These are phyloP conservation scores for Talaromyces ruber DNA, from an alignment of 495 filamentous ascomycete species.

Conservation along the genomic window DNA sequence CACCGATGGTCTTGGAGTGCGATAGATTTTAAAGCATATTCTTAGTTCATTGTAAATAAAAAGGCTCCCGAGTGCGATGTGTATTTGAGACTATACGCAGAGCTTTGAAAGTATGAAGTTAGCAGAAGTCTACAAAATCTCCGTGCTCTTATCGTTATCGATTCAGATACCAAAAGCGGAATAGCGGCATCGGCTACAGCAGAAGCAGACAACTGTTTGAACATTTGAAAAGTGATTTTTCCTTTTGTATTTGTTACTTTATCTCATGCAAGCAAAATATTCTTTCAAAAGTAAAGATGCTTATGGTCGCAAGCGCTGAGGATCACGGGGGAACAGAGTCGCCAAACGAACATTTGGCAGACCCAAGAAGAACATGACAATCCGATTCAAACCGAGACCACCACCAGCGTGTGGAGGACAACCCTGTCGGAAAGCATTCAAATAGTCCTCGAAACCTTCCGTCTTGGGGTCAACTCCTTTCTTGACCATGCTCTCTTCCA, in stretches of 20 bases:
- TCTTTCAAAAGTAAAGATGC: not conserved
- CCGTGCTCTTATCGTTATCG: not conserved
- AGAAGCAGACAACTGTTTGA: not conserved
- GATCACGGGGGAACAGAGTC: constrained; percentile 74
- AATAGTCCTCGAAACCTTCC: constrained; percentile 75
- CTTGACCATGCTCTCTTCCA: constrained; percentile 56
- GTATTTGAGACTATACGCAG: not conserved
- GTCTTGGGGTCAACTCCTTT: constrained; percentile 68
- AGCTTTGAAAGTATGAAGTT: not conserved
- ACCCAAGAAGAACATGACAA: constrained; percentile 82
- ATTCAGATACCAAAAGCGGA: not conserved
- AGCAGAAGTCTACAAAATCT: not conserved
- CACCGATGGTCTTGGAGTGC: not conserved
- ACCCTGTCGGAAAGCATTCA: constrained; percentile 70
- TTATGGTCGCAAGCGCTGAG: constrained; percentile 70
- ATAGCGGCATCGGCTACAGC: not conserved
- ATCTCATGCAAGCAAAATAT: not conserved
- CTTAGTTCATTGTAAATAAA: not conserved
- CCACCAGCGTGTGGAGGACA: constrained; percentile 80
- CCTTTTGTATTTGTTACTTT: not conserved
- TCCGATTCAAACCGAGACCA: constrained; percentile 79
- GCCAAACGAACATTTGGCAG: constrained; percentile 74
- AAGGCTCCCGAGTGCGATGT: not conserved
- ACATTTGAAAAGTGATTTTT: constrained; percentile 1
- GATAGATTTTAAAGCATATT: not conserved